phyloP scores from a whole-genome alignment of 2,329 filamentous ascomycete species.

The Mycogone perniciosa region DNA sequence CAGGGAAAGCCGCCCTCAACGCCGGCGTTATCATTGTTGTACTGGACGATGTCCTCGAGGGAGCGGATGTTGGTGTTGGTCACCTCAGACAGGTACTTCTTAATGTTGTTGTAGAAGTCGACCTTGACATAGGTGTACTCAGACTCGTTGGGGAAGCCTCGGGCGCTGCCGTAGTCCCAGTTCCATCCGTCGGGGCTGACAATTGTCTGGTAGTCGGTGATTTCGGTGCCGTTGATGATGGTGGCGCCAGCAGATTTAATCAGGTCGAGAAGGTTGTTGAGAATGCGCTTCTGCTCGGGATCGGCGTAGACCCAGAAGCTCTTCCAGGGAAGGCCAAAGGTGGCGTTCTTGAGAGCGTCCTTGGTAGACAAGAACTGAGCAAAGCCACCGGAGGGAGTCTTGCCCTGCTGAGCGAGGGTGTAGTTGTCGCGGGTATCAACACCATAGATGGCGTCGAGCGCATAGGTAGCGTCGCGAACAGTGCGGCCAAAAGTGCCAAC shows the following conservation, averaged over 20 bases:
- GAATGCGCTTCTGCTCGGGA: constrained; percentile 45
- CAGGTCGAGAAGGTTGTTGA: constrained; percentile 42
- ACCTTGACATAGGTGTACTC: constrained; percentile 69
- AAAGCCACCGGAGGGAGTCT: constrained; percentile 52
- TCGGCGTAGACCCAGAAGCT: constrained; percentile 62
- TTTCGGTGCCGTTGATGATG: constrained; percentile 63
- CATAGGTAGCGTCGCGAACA: constrained; percentile 61
- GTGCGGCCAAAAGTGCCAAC: constrained; percentile 63
- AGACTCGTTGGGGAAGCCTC: constrained; percentile 63
- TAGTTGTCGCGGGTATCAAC: constrained; percentile 59
- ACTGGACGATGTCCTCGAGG: constrained; percentile 60
- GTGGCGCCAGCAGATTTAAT: constrained; percentile 58
- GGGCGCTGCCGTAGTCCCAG: constrained; percentile 60
- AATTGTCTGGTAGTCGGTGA: constrained; percentile 55
- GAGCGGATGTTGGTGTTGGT: constrained; percentile 53
- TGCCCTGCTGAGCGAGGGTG: constrained; percentile 50
- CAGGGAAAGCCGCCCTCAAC: constrained; percentile 60
- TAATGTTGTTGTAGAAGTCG: constrained; percentile 59
- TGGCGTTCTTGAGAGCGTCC: constrained; percentile 50
- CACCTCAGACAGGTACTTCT: constrained; percentile 55
- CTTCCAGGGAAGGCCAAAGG: constrained; percentile 65
- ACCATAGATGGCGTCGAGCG: constrained; percentile 63
- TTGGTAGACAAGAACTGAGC: constrained; percentile 48
- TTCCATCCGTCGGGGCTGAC: constrained; percentile 65
- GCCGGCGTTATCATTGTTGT: constrained; percentile 57